Evolutionary conservation across 2,329 filamentous ascomycete genomes (phyloP).

Genomic region (Aspergillus sp.): DNA sequence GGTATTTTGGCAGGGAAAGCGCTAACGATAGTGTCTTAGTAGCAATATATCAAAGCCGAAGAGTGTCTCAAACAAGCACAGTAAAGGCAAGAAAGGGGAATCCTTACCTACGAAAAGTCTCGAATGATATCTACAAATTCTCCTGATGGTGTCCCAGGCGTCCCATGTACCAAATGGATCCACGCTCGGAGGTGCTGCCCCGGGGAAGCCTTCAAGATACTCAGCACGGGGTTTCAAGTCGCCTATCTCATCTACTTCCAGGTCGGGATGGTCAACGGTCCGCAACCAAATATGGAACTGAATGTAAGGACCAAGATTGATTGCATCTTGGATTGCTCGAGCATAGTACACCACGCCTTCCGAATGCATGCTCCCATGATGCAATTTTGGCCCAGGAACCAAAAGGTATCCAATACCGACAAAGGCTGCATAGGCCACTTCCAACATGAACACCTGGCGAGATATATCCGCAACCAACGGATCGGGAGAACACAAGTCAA

Average conservation of each 20-base stretch:
- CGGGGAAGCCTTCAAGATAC: constrained; percentile 33
- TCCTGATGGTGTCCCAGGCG: constrained; percentile 85
- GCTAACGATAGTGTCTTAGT: constrained; percentile 41
- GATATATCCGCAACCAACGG: constrained; percentile 83
- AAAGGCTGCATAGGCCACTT: constrained; percentile 93
- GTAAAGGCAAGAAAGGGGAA: background rate
- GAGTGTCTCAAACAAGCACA: background rate
- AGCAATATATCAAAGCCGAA: background rate
- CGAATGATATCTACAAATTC: constrained; percentile 78
- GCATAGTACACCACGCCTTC: constrained; percentile 70
- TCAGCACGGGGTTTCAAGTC: constrained; percentile 43
- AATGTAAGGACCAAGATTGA: constrained; percentile 72
- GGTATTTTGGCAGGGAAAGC: constrained; percentile 57
- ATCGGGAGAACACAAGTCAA: constrained; percentile 81
- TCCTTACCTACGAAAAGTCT: constrained; percentile 80
- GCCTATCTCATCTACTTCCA: constrained; percentile 47
- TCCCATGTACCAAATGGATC: constrained; percentile 86
- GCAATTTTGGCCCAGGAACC: constrained; percentile 71
- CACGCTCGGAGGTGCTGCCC: constrained; percentile 48
- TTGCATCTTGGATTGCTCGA: constrained; percentile 76
- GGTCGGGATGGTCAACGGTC: constrained; percentile 73
- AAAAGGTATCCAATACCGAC: constrained; percentile 84
- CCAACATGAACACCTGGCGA: constrained; percentile 83
- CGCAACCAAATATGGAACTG: constrained; percentile 79
- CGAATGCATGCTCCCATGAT: constrained; percentile 52